Evolutionary conservation across 2,329 filamentous ascomycete genomes (phyloP).

Genomic region (Gaeumannomyces sp.): DNA sequence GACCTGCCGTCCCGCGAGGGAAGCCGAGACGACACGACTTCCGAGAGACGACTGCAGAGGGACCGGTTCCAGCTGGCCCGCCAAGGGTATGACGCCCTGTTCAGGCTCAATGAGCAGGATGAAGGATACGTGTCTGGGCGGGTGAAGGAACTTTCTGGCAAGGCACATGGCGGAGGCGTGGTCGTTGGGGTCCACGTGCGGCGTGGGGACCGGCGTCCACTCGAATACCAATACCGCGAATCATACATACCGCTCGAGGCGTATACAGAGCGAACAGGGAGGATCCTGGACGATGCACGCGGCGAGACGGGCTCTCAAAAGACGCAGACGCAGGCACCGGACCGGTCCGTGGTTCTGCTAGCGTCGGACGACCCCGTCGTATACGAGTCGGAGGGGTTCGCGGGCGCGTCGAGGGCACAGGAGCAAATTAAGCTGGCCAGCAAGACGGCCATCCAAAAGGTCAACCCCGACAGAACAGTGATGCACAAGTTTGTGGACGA

Average conservation of each 20-base stretch:
- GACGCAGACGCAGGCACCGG: conserved; percentile 24
- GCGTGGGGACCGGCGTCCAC: conserved; percentile 70
- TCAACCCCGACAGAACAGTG: conserved; percentile 34
- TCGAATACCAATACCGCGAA: conserved; percentile 68
- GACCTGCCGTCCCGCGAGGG: background rate
- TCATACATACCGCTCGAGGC: conserved; percentile 71
- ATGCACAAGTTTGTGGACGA: conserved; percentile 67
- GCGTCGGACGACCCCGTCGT: conserved; percentile 79
- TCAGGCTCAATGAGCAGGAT: conserved; percentile 62
- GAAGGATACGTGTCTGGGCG: conserved; percentile 57
- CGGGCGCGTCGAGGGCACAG: conserved; percentile 54
- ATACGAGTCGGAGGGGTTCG: conserved; percentile 59
- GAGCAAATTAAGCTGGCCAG: conserved; percentile 70
- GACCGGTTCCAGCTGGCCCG: conserved; percentile 64
- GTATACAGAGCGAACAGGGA: conserved; percentile 56
- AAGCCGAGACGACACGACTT: conserved; percentile 13
- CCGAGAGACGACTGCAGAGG: conserved; percentile 30
- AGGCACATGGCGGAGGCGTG: conserved; percentile 40
- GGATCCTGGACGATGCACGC: conserved; percentile 45
- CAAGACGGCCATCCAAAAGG: conserved; percentile 42
- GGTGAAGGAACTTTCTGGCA: conserved; percentile 46
- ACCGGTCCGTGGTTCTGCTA: conserved; percentile 50
- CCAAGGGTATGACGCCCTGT: conserved; percentile 66
- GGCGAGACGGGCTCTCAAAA: conserved; percentile 30
- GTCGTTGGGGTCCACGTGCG: conserved; percentile 72